These are phyloP conservation scores for Dujonia santamariae DNA, from an alignment of 1,139 yeast genomes.

Conservation along the genomic window DNA sequence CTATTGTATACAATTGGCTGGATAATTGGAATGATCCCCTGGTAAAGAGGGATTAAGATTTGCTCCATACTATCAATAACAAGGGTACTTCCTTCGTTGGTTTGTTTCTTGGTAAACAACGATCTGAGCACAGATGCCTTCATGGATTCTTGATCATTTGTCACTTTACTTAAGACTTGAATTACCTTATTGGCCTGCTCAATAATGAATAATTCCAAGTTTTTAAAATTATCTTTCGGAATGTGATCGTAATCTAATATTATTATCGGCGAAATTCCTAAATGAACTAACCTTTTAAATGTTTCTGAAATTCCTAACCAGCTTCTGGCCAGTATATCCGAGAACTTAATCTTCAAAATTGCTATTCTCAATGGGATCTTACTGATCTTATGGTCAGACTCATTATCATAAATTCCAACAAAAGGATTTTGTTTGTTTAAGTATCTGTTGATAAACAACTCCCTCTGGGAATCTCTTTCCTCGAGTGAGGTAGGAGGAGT, in stretches of 20 bases:
- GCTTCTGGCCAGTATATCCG: constrained; percentile 25
- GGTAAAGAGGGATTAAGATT: constrained; percentile 41
- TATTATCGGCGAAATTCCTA: constrained; percentile 45
- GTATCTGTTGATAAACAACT: constrained; percentile 38
- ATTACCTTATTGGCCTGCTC: constrained; percentile 33
- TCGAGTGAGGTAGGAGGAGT: background rate
- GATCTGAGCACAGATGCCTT: constrained; percentile 28
- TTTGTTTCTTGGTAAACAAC: constrained; percentile 17
- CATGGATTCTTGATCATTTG: constrained; percentile 18
- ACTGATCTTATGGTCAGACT: constrained; percentile 26
- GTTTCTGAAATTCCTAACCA: constrained; percentile 50
- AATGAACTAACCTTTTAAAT: constrained; percentile 42
- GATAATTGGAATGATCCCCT: constrained; percentile 55
- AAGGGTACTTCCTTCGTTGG: background rate
- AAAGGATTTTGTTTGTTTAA: constrained; percentile 34
- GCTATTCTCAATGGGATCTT: constrained; percentile 51
- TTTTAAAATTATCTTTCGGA: constrained; percentile 22
- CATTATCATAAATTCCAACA: constrained; percentile 30
- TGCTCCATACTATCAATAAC: constrained; percentile 22
- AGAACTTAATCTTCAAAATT: constrained; percentile 44
- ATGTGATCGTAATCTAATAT: constrained; percentile 36
- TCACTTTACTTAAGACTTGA: constrained; percentile 8
- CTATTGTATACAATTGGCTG: constrained; percentile 55
- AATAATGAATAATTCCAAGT: constrained; percentile 30
- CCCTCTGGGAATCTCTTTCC: constrained; percentile 32